Conservation (phyloP, 148 eudicot species). For the Persicaria maculosa region DNA sequence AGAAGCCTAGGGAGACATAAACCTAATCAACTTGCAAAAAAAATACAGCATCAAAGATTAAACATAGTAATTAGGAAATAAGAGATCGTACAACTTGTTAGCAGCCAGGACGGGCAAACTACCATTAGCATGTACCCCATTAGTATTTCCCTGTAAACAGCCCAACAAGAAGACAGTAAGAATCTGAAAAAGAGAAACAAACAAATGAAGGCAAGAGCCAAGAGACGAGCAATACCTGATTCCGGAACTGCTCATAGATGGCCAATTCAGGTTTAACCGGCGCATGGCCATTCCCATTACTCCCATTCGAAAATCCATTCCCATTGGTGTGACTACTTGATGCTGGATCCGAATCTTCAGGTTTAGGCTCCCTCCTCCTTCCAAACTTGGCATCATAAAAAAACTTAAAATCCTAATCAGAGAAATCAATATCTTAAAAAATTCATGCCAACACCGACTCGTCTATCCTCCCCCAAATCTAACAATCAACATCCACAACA, state of each 20-base stretch:
- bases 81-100: constrained; percentile 51
- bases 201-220: not conserved
- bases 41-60: not conserved
- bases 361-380: constrained; percentile 57
- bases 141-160: constrained; percentile 30
- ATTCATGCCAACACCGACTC: constrained; percentile 1
- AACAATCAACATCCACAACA: not conserved
- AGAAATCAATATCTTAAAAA: constrained; percentile 28
- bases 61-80: not conserved
- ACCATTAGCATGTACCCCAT: constrained; percentile 43
- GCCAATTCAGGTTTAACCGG: constrained; percentile 61
- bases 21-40: not conserved
- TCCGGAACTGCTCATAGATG: constrained; percentile 71
- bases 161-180: constrained; percentile 17
- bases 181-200: not conserved
- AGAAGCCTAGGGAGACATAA: not conserved
- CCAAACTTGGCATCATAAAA: constrained; percentile 97
- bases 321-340: constrained; percentile 30
- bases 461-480: not conserved
- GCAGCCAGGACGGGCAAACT: constrained; percentile 20
- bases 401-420: constrained; percentile 72
- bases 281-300: constrained; percentile 40
- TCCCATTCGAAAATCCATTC: constrained; percentile 22
- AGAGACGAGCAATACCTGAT: constrained; percentile 40
- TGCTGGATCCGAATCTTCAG: constrained; percentile 24